These are phyloP conservation scores for Phytopythium delawarense DNA, from an alignment of 352 stramenopile genomes.

Conservation along the genomic window DNA sequence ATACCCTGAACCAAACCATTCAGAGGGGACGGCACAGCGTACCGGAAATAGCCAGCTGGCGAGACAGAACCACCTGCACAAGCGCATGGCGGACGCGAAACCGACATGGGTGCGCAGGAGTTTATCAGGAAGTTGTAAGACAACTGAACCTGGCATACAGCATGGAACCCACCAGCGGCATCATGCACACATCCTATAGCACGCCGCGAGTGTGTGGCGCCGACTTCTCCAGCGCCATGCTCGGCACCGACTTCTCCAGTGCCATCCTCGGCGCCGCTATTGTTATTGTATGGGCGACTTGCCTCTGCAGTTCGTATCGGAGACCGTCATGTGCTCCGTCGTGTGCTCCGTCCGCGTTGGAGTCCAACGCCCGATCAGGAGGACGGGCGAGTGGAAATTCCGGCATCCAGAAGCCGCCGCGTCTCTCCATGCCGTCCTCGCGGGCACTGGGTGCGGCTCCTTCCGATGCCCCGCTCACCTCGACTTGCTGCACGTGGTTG, in stretches of 20 bases:
- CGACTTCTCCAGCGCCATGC: neutral
- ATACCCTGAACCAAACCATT: slow-evolving; percentile 11
- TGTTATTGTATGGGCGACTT: too few relatives aligned
- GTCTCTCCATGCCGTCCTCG: too few relatives aligned
- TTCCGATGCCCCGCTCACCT: too few relatives aligned
- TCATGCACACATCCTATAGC: neutral
- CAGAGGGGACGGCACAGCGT: neutral
- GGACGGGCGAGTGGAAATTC: too few relatives aligned
- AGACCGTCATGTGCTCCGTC: too few relatives aligned
- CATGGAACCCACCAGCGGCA: neutral
- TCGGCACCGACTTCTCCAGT: neutral
- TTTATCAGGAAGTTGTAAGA: neutral
- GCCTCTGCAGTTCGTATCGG: too few relatives aligned
- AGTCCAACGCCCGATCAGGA: too few relatives aligned
- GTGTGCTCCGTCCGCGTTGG: too few relatives aligned
- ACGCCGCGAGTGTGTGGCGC: neutral
- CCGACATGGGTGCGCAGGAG: neutral
- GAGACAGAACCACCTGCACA: neutral
- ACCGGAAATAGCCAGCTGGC: slow-evolving; percentile 1
- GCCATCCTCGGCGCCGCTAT: neutral
- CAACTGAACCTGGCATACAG: neutral
- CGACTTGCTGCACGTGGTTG: neutral
- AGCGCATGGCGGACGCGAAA: neutral
- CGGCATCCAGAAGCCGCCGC: too few relatives aligned
- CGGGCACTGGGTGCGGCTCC: too few relatives aligned